Conservation (phyloP, 352 stramenopile genomes). For the Pythium pyrilobum region DNA sequence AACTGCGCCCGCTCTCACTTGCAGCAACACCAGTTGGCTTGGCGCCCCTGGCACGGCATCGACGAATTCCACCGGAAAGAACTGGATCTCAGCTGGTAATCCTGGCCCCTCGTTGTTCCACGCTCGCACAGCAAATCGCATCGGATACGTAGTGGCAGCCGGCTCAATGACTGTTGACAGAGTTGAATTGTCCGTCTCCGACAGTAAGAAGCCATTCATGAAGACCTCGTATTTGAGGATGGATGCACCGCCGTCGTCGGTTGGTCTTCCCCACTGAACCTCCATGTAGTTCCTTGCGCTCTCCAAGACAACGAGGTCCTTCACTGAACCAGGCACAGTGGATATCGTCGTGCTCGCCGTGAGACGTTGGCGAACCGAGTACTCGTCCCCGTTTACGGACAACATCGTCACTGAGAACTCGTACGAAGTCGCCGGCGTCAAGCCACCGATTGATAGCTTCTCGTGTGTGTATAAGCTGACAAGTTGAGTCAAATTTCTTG, state of each 20-base stretch:
- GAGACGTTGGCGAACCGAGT: constrained; percentile 22
- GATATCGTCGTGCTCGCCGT: constrained; percentile 23
- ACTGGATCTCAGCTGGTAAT: constrained; percentile 13
- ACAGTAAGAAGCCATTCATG: constrained; percentile 32
- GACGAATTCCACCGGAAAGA: constrained; percentile 2
- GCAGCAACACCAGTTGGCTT: neutral
- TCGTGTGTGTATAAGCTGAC: constrained; percentile 31
- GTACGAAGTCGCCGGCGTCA: constrained; percentile 29
- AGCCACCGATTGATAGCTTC: constrained; percentile 26
- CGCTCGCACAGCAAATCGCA: constrained; percentile 31
- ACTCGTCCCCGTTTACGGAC: constrained; percentile 24
- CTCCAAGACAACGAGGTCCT: constrained; percentile 26
- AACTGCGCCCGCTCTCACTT: constrained; percentile 12
- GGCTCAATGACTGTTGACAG: constrained; percentile 22
- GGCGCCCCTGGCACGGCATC: neutral
- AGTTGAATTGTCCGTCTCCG: constrained; percentile 18
- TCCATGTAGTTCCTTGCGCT: constrained; percentile 24
- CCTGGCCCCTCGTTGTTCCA: constrained; percentile 32
- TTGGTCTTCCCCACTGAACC: constrained; percentile 35
- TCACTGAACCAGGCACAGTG: constrained; percentile 34
- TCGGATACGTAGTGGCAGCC: neutral
- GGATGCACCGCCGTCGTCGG: constrained; percentile 35
- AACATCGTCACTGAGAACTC: constrained; percentile 30
- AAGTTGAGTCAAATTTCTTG: constrained; percentile 4
- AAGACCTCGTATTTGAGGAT: constrained; percentile 40